These are phyloP conservation scores for Spizellomyces sp. DNA, from an alignment of 192 early-diverging fungal genomes.

Conservation along the genomic window DNA sequence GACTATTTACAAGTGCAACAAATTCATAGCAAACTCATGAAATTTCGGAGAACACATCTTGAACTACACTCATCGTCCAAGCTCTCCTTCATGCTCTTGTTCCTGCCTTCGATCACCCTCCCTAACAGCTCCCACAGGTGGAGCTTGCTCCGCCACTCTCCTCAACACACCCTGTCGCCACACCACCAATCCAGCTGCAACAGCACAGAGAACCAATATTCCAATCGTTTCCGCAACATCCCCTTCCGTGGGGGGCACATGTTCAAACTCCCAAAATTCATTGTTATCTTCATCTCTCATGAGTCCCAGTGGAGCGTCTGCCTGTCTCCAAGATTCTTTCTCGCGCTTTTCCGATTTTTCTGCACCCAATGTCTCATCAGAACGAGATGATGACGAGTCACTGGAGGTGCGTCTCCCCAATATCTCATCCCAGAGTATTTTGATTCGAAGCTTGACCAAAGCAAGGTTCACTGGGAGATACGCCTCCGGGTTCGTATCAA, in stretches of 20 bases:
- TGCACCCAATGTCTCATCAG: background rate
- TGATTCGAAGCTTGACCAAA: constrained; percentile 67
- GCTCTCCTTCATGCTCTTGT: too few relatives aligned
- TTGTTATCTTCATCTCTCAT: background rate
- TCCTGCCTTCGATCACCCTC: too few relatives aligned
- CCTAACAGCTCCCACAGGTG: too few relatives aligned
- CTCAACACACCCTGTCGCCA: background rate
- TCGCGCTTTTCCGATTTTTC: background rate
- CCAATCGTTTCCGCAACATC: background rate
- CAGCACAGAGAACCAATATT: constrained; percentile 10
- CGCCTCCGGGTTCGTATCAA: constrained; percentile 77
- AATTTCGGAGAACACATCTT: too few relatives aligned
- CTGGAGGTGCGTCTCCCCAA: constrained; percentile 13
- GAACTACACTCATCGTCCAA: too few relatives aligned
- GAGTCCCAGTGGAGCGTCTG: background rate
- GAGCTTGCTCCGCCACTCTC: background rate
- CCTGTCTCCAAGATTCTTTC: background rate
- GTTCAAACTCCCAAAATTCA: constrained; percentile 3
- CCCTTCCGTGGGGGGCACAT: background rate
- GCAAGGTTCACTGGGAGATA: constrained; percentile 78
- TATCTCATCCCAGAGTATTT: constrained; percentile 29
- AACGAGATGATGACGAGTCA: background rate
- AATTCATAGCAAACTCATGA: too few relatives aligned
- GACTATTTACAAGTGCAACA: too few relatives aligned
- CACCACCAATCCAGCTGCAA: constrained; percentile 5